Conservation (phyloP, 768 basidiomycete species). For the Suillus alpinus region DNA sequence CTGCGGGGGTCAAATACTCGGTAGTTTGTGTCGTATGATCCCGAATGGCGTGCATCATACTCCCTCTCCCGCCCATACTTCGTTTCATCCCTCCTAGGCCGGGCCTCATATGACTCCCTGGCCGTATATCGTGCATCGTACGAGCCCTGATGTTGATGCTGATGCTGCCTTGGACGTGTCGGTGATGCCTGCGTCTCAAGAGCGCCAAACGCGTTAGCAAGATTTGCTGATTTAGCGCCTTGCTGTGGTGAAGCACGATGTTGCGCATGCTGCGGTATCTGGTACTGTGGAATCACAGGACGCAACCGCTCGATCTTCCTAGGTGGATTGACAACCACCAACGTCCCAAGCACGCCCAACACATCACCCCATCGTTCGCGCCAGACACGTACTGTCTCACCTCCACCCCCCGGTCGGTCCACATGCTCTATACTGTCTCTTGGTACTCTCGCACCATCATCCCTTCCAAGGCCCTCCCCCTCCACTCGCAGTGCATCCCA, state of each 20-base stretch:
- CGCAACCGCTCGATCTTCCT: neutral
- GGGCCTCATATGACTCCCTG: neutral
- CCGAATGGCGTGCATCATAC: conserved; percentile 3
- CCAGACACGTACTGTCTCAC: conserved; percentile 74
- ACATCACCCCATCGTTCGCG: conserved; percentile 65
- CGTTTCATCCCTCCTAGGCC: neutral
- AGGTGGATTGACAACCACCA: conserved; percentile 27
- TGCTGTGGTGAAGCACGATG: conserved; percentile 12
- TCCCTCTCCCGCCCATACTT: conserved; percentile 4
- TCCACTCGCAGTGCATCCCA: conserved; percentile 81
- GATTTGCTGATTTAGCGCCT: conserved; percentile 6
- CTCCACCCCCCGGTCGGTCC: neutral
- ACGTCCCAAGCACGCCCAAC: conserved; percentile 44
- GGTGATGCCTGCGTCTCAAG: conserved; percentile 25
- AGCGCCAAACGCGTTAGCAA: conserved; percentile 6
- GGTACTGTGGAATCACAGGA: neutral
- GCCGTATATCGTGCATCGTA: conserved; percentile 5
- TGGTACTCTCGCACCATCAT: conserved; percentile 22
- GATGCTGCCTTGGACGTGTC: conserved; percentile 21
- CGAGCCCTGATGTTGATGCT: conserved; percentile 31
- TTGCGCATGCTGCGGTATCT: neutral
- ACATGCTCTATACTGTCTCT: neutral
- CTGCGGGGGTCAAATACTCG: neutral
- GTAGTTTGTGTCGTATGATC: conserved; percentile 13
- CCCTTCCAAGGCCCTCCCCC: conserved; percentile 64